These are phyloP conservation scores for Amanita polypyramis DNA, from an alignment of 768 basidiomycete species.

Conservation along the genomic window DNA sequence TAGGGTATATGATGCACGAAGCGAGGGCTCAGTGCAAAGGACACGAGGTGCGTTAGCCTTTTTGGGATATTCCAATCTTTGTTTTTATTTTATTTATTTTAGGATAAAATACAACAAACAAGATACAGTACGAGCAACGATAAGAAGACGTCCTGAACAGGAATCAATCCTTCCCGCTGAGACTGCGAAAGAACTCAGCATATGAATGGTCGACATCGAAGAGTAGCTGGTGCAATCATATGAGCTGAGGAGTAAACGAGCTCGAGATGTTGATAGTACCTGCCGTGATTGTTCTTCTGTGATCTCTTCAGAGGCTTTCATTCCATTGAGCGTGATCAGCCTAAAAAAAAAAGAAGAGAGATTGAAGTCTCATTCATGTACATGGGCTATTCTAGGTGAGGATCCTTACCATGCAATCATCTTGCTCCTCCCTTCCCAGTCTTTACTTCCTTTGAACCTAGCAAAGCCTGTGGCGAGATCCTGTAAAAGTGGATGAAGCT, in stretches of 20 bases:
- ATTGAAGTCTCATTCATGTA: background rate
- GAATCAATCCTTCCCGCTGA: constrained; percentile 32
- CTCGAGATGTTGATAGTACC: constrained; percentile 28
- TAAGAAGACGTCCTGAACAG: too few species aligned
- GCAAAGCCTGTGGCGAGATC: constrained; percentile 95
- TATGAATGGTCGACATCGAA: constrained; percentile 98
- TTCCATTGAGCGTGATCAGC: constrained; percentile 92
- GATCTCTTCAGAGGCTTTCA: constrained; percentile 96
- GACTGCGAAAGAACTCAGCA: constrained; percentile 80
- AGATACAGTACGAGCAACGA: too few species aligned
- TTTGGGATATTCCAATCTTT: background rate
- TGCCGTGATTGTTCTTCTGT: constrained; percentile 92
- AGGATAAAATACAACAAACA: too few species aligned
- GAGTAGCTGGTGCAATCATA: constrained; percentile 46
- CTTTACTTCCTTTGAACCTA: constrained; percentile 87
- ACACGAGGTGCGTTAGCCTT: constrained; percentile 3
- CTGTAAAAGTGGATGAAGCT: constrained; percentile 87
- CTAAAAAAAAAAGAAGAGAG: constrained; percentile 25
- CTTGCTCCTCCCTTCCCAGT: constrained; percentile 92
- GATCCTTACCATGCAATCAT: constrained; percentile 80
- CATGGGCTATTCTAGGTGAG: background rate
- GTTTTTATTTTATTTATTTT: too few species aligned
- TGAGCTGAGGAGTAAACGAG: background rate
- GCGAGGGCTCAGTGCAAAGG: background rate
- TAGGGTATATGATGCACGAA: background rate